Evolutionary conservation across 345 rosid species (phyloP).

Genomic region (Citrus medica): DNA sequence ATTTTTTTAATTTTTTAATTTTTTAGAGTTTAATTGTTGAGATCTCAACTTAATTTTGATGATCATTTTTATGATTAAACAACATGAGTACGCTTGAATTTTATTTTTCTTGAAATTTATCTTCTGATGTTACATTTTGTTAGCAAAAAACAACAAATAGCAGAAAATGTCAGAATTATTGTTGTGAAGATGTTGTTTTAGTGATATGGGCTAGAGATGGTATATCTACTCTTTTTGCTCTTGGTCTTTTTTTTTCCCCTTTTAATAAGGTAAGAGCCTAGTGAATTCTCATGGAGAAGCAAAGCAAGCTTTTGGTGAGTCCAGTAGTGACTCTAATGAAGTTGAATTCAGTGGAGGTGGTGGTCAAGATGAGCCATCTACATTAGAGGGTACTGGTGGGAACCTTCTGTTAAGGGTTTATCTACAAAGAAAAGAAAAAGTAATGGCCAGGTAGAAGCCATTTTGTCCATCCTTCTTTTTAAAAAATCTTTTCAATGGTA

Average conservation of each 20-base stretch:
- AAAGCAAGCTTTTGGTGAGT: conserved; percentile 55
- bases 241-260: too few relatives aligned
- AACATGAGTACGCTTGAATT: not conserved
- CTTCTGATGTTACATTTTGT: not conserved
- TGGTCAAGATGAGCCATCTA: conserved; percentile 45
- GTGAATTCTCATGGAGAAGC: conserved; percentile 48
- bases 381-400: conserved; percentile 43
- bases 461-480: conserved; percentile 6
- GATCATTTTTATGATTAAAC: conserved; percentile 2
- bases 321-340: conserved; percentile 42
- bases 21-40: conserved; percentile 3
- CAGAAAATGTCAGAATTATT: not conserved
- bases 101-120: not conserved
- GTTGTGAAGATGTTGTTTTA: not conserved
- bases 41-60: conserved; percentile 23
- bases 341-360: conserved; percentile 70
- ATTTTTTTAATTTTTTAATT: not conserved
- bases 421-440: conserved; percentile 76
- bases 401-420: conserved; percentile 36
- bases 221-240: too few relatives aligned
- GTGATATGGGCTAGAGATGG: not conserved
- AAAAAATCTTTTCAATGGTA: too few relatives aligned
- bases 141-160: not conserved
- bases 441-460: conserved; percentile 47
- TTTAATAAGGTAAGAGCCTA: conserved; percentile 27